These are phyloP conservation scores for Cutaneotrichosporon mucoides DNA, from an alignment of 1,284 basidiomycete genomes.

Conservation along the genomic window DNA sequence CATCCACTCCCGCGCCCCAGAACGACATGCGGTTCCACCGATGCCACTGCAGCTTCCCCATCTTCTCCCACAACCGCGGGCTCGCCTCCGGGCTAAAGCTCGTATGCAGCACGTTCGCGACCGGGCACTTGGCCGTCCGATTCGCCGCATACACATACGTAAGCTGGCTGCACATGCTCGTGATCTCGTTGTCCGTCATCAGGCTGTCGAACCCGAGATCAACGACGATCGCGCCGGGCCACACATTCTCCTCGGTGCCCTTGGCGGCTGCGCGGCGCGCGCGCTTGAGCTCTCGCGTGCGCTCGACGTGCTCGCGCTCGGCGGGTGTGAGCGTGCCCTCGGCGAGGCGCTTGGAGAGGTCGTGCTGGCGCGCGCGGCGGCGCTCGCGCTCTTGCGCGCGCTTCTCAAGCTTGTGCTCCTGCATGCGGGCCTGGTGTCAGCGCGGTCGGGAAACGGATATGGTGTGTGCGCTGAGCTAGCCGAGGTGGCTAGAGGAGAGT, in stretches of 20 bases:
- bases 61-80: conserved; percentile 37
- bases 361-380: conserved; percentile 19
- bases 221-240: conserved; percentile 69
- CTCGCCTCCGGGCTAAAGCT: conserved; percentile 54
- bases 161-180: conserved; percentile 80
- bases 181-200: conserved; percentile 94
- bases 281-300: conserved; percentile 22
- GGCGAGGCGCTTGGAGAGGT: conserved; percentile 26
- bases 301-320: conserved; percentile 29
- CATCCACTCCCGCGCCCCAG: conserved; percentile 63
- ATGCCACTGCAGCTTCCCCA: conserved; percentile 55
- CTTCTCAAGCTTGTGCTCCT: conserved; percentile 30
- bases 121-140: conserved; percentile 65
- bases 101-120: conserved; percentile 69
- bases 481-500: background rate
- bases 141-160: conserved; percentile 85
- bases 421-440: conserved; percentile 14
- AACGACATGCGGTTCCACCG: conserved; percentile 65
- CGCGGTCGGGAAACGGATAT: background rate
- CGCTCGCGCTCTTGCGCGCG: conserved; percentile 34
- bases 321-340: conserved; percentile 34
- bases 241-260: conserved; percentile 29
- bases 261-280: conserved; percentile 19
- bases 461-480: too few species aligned
- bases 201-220: conserved; percentile 92